phyloP scores from a whole-genome alignment of 257 asterid genomes.

The Lavandula angustifolia region DNA sequence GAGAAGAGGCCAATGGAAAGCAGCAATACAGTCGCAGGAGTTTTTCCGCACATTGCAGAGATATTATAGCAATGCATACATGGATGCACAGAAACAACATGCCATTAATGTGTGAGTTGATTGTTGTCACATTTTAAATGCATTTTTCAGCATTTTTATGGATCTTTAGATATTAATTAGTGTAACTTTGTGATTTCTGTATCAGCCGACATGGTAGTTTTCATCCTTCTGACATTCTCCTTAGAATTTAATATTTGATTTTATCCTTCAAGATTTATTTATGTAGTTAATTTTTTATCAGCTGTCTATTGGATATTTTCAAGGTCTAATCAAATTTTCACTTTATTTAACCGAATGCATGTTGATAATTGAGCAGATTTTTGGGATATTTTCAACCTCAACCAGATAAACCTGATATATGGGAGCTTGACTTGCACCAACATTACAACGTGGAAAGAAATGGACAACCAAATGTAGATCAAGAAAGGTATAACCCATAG shows the following conservation, averaged over 20 bases:
- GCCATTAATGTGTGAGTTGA: constrained; percentile 89
- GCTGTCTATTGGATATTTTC: constrained; percentile 14
- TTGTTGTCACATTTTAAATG: constrained; percentile 17
- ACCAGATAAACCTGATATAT: constrained; percentile 76
- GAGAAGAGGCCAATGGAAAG: constrained; percentile 98
- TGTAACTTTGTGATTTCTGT: constrained; percentile 16
- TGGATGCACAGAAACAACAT: constrained; percentile 91
- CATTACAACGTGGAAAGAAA: constrained; percentile 54
- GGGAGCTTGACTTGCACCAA: constrained; percentile 83
- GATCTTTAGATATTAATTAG: too few species aligned
- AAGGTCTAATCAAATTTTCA: too few species aligned
- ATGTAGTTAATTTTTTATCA: too few species aligned
- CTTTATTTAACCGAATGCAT: constrained; percentile 26
- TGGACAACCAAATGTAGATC: constrained; percentile 51
- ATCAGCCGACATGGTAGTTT: constrained; percentile 2
- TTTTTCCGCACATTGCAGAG: constrained; percentile 94
- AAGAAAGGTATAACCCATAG: constrained; percentile 52
- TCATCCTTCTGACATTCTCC: constrained; percentile 15
- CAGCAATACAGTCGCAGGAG: constrained; percentile 97
- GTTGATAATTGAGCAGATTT: constrained; percentile 58
- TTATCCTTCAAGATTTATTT: constrained; percentile 13
- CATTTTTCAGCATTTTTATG: too few species aligned
- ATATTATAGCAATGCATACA: constrained; percentile 91
- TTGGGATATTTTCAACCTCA: constrained; percentile 91
- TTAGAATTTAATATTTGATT: constrained; percentile 17